Conservation (phyloP, 768 basidiomycete genomes). For the Termitomyces sp. region DNA sequence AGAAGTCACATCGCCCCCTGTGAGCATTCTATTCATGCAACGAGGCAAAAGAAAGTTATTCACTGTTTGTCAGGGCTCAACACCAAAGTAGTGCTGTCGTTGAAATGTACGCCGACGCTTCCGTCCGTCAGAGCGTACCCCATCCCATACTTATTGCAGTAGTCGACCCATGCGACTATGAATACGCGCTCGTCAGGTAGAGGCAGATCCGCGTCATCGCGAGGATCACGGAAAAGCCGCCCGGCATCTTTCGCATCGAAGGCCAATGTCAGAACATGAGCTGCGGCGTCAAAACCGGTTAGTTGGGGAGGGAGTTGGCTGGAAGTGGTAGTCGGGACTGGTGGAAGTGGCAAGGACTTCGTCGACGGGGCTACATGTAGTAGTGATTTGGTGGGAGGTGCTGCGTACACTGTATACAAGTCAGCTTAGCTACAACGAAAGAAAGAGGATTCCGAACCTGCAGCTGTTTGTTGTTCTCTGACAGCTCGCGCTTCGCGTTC, state of each 20-base stretch:
- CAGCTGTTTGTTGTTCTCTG: neutral
- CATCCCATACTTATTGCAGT: constrained; percentile 99
- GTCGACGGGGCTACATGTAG: constrained; percentile 11
- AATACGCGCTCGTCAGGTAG: constrained; percentile 76
- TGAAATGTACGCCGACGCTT: constrained; percentile 93
- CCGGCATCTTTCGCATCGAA: constrained; percentile 67
- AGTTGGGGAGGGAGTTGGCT: constrained; percentile 19
- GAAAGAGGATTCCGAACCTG: constrained; percentile 5
- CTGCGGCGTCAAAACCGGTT: constrained; percentile 67
- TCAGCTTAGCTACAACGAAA: neutral
- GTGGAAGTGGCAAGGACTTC: constrained; percentile 13
- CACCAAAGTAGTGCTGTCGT: constrained; percentile 87
- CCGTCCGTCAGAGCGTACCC: constrained; percentile 97
- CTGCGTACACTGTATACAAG: neutral
- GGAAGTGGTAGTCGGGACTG: constrained; percentile 5
- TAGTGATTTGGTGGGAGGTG: constrained; percentile 6
- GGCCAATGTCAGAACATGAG: constrained; percentile 46
- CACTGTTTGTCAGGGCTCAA: constrained; percentile 86
- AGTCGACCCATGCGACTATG: constrained; percentile 98
- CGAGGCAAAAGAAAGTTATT: constrained; percentile 25
- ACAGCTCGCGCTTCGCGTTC: constrained; percentile 7
- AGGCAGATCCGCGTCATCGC: constrained; percentile 40
- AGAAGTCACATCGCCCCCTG: neutral
- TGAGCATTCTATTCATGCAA: neutral
- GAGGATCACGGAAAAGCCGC: constrained; percentile 63